Base-by-base conservation (phyloP, 345 rosid genomes). In the Pugionium cornutum region DNA sequence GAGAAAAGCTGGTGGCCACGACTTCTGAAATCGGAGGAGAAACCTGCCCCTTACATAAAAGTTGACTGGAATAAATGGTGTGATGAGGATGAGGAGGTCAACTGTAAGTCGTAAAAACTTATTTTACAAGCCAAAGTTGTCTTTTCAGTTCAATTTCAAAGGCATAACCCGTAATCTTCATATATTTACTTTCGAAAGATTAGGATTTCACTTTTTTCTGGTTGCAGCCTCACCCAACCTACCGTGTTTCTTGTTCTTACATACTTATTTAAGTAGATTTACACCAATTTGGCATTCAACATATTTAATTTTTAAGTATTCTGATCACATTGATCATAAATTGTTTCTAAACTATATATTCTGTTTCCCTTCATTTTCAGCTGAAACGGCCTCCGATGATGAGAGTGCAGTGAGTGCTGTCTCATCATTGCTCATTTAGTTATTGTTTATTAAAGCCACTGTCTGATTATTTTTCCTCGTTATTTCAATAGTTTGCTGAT, bases 41-140 rank as follows among this genome's bases (percentile, higher is more conserved):
- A 90, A 68, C 96, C 99, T 31, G 99, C 99, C 4, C 99, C 99
- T 64, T 94, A 94, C 80, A 84, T 94, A 41, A 94, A 90, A 84
- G 97, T 94, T 50, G 97, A 94, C 75, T 94, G 97, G 97, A 94
- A 90, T 69, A 94, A 81, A 76, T 94, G 99, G 99, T 86, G 95
- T 11, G 99, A 94, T 58, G 99, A 94, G 75, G 97, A 94, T 56
- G 97, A 89, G 10, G 92, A 82, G 54, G 65, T 75, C 36, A 41
- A 63, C 62, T 81, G 96, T 94, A 82, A 86, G 96, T 79, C 73
- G 6, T 31, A 31, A 35, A 44, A 59, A 58, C 37, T 7, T 42
- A 8, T 9, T 1, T 4, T 67, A 42, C 54, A 26, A 8, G 56
- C 28, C 53, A 39, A 11, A 34, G 30, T n/a, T 60, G 34, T 31